Evolutionary conservation across 768 basidiomycete genomes (phyloP), one percentile per base, ranked within the genome.

Genomic region (Cytidiella melzeri): DNA sequence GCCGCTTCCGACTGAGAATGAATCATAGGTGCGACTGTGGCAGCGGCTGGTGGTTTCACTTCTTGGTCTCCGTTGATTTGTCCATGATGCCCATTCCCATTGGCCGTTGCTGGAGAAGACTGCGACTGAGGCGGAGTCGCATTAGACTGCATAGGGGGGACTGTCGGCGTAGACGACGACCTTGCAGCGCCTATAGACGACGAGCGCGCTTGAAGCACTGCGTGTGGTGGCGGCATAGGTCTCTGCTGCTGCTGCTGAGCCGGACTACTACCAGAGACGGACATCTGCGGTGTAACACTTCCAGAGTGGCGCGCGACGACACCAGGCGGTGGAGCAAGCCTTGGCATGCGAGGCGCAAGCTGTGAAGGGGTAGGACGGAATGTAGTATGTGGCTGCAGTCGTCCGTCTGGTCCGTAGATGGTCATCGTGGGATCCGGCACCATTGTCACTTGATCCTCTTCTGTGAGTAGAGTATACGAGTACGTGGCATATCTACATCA

Each of bases 131-230:
- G 48, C 12, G 58, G 54, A 6, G 43, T 18, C 18, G 64, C 65
- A 18, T 62, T 64, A 25, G 64, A 7, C 15, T 7, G 65, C 13
- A 64, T 55, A 13, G 64, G 53, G 2, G 57, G 58, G 7, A 61
- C 66, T 55, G 62, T 67, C 27, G 74, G 67, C 3, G 71, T 55
- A 0, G 63, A 57, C 11, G 76, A 73, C 1, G 78, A 76, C 20
- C 74, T 77, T 64, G 77, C 77, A 24, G 70, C 75, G 48, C 74
- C 76, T 20, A 76, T 78, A 0, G 81, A 77, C 2, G 81, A 79
- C 30, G 81, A 79, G 38, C 82, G 76, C 69, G 81, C 73, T 38
- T 81, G 82, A 1, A 81, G 76, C 2, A 76, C 64, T 0, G 68
- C 63, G 18, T 67, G 64, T 12, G 82, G 75, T 0, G 79, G 65